Conservation (phyloP, 192 early-diverging fungal genomes). For the Mortierella alpina region DNA sequence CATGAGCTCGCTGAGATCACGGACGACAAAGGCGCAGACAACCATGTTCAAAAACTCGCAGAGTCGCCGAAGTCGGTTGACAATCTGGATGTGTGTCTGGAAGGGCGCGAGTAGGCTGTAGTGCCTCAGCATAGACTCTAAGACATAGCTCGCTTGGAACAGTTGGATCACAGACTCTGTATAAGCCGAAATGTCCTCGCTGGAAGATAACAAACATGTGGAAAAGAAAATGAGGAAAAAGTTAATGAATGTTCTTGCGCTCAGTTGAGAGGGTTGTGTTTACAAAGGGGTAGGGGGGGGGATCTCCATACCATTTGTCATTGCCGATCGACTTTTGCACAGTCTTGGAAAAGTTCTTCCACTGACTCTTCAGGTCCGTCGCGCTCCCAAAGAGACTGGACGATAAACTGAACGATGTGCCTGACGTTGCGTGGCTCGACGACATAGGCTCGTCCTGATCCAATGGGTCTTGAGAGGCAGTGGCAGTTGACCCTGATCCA, state of each 20-base stretch:
- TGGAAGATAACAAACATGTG: neutral
- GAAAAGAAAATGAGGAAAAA: neutral
- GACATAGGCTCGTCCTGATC: too few relatives aligned
- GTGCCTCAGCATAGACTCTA: slow-evolving; percentile 41
- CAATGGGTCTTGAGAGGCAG: too few relatives aligned
- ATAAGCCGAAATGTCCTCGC: slow-evolving; percentile 34
- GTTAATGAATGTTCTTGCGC: neutral
- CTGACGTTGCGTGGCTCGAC: too few relatives aligned
- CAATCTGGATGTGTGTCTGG: slow-evolving; percentile 47
- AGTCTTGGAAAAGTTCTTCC: slow-evolving; percentile 42
- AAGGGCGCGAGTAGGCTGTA: slow-evolving; percentile 15
- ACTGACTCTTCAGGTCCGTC: slow-evolving; percentile 32
- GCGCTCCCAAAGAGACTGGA: neutral
- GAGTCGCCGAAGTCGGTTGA: slow-evolving; percentile 32
- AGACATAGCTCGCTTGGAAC: slow-evolving; percentile 34
- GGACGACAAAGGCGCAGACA: slow-evolving; percentile 56
- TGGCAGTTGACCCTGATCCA: too few relatives aligned
- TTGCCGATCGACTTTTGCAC: slow-evolving; percentile 41
- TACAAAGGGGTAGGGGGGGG: too few relatives aligned
- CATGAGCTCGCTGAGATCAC: slow-evolving; percentile 52
- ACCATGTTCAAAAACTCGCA: slow-evolving; percentile 54
- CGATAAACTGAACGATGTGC: too few relatives aligned
- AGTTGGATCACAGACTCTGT: slow-evolving; percentile 27
- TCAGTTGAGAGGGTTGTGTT: too few relatives aligned
- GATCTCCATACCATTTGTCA: slow-evolving; percentile 29